Evolutionary conservation across 177 flowering plant species (phyloP).

Genomic region (Vitis hybrid): DNA sequence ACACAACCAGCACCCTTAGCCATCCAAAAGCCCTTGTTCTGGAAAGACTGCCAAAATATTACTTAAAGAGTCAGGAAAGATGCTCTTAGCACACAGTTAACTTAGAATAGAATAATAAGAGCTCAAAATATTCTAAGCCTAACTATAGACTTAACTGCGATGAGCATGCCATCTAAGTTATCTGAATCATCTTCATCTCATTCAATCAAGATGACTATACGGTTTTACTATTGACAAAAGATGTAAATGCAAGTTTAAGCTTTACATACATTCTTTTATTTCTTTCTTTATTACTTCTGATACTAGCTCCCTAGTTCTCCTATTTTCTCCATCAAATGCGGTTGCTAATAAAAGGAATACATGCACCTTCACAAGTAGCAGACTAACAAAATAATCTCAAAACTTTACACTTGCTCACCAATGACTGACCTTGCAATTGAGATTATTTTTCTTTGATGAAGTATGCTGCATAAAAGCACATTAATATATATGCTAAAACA

Average conservation of each 20-base stretch:
- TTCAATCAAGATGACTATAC: no score
- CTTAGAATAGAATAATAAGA: not conserved
- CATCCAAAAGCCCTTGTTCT: conserved; percentile 41
- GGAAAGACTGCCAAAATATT: conserved; percentile 25
- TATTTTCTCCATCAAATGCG: not conserved
- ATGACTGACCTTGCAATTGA: not conserved
- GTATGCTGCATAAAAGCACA: not conserved
- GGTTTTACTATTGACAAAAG: no score
- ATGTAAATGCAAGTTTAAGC: not conserved
- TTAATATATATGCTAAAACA: no score
- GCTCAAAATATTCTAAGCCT: not conserved
- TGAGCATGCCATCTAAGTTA: no score
- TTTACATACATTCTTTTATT: not conserved
- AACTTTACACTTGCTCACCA: not conserved
- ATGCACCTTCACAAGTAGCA: not conserved
- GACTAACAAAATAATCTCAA: not conserved
- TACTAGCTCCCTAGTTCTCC: not conserved
- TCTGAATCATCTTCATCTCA: no score
- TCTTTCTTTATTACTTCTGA: not conserved
- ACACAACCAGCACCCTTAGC: conserved; percentile 36
- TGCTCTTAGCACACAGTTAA: no score
- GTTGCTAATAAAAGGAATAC: not conserved
- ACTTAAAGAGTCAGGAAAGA: no score
- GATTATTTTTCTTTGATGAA: not conserved
- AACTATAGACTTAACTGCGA: no score